A percentile compares a stretch with the other conserved stretches of the same genome.
These are phyloP conservation scores for Aquilaria sinensis DNA, from an alignment of 345 rosid genomes.

Conservation along the genomic window DNA sequence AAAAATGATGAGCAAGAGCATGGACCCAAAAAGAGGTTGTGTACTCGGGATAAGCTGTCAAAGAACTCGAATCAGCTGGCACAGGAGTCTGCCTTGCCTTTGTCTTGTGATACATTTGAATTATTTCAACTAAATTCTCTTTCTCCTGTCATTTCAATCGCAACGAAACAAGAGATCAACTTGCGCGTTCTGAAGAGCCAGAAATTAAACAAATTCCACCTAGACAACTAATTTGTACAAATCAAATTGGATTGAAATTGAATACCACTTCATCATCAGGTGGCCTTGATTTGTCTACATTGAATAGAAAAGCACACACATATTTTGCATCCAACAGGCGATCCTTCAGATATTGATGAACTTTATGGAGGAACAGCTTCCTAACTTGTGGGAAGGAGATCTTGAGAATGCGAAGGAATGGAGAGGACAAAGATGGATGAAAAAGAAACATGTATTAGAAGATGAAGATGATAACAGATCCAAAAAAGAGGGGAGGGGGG, in stretches of 20 bases:
- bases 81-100: constrained; percentile 61
- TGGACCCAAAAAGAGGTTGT: constrained; percentile 74
- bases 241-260: constrained; percentile 20
- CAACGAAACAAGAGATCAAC: constrained; percentile 3
- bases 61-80: constrained; percentile 59
- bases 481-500: no score
- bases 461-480: background rate
- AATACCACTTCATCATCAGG: constrained; percentile 72
- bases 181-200: constrained; percentile 5
- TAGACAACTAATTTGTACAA: constrained; percentile 10
- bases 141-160: constrained; percentile 62
- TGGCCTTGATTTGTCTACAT: constrained; percentile 34
- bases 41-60: constrained; percentile 50
- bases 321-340: constrained; percentile 79
- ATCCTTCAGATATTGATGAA: constrained; percentile 88
- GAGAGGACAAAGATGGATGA: constrained; percentile 3
- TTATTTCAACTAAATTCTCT: constrained; percentile 72
- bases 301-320: constrained; percentile 75
- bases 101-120: constrained; percentile 76
- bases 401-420: constrained; percentile 33
- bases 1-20: constrained; percentile 77
- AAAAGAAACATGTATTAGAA: constrained; percentile 5
- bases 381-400: constrained; percentile 72
- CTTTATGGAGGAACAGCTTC: constrained; percentile 69
- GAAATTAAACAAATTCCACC: background rate